Evolutionary conservation across 164 flowering plant species (phyloP).

Genomic region (Stephania japonica): DNA sequence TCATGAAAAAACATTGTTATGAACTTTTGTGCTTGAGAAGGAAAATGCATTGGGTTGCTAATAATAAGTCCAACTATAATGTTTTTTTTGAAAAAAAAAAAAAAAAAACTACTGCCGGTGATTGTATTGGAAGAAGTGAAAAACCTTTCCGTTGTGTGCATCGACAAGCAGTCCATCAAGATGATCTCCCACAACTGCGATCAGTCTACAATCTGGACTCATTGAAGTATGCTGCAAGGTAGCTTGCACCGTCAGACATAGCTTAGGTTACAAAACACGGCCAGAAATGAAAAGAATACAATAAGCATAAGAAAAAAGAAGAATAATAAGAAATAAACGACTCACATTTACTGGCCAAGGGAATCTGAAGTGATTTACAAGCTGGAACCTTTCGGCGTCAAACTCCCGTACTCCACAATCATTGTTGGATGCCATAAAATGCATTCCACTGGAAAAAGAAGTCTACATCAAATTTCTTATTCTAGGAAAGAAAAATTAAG

Average conservation of each 20-base stretch:
- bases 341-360: constrained; percentile 84
- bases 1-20: background rate
- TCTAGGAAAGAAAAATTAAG: background rate
- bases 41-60: background rate
- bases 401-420: constrained; percentile 62
- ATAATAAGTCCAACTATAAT: background rate
- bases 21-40: background rate
- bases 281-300: background rate
- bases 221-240: constrained; percentile 67
- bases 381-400: constrained; percentile 61
- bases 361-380: constrained; percentile 48
- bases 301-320: constrained; percentile 1
- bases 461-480: background rate
- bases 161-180: constrained; percentile 56
- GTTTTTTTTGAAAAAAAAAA: background rate
- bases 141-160: constrained; percentile 61
- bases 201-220: constrained; percentile 60
- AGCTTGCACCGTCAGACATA: background rate
- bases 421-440: constrained; percentile 66
- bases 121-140: background rate
- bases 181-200: constrained; percentile 64
- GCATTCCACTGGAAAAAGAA: constrained; percentile 35
- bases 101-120: background rate
- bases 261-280: background rate
- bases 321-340: background rate